These are phyloP conservation scores for Amaranthus palmeri DNA, from an alignment of 148 eudicot species.

Conservation along the genomic window DNA sequence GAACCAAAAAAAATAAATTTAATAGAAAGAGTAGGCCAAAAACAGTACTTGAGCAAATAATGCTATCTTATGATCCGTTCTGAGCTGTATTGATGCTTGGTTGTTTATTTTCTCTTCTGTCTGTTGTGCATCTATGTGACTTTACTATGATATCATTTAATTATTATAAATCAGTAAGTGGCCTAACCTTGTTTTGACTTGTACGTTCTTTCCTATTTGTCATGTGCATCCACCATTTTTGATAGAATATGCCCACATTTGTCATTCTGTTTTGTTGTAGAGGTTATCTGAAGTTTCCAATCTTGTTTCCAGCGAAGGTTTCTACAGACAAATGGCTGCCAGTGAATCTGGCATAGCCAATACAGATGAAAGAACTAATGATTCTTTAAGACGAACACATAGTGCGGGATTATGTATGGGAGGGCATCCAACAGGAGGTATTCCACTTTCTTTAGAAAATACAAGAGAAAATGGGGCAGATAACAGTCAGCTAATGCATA, in stretches of 20 bases:
- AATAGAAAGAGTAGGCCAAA: background rate
- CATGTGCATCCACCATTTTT: background rate
- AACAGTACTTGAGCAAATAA: background rate
- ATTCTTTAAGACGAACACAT: constrained; percentile 30
- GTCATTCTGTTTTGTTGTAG: background rate
- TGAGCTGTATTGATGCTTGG: background rate
- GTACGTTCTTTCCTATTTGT: background rate
- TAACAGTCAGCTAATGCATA: constrained; percentile 24
- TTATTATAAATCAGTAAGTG: too few relatives aligned
- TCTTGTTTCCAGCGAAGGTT: constrained; percentile 6
- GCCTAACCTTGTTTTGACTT: background rate
- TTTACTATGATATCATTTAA: too few relatives aligned
- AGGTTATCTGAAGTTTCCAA: background rate
- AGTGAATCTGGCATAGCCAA: constrained; percentile 15
- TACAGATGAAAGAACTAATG: constrained; percentile 35
- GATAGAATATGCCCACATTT: background rate
- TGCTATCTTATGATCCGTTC: background rate
- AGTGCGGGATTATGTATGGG: constrained; percentile 30
- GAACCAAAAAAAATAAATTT: background rate
- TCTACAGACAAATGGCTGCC: constrained; percentile 3
- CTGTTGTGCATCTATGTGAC: background rate
- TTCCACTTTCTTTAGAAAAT: constrained; percentile 30
- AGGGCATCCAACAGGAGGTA: constrained; percentile 38
- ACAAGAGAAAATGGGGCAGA: constrained; percentile 29
- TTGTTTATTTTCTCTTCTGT: background rate